Conservation (phyloP, 164 flowering plant genomes). For the Nymphaea colorata region DNA sequence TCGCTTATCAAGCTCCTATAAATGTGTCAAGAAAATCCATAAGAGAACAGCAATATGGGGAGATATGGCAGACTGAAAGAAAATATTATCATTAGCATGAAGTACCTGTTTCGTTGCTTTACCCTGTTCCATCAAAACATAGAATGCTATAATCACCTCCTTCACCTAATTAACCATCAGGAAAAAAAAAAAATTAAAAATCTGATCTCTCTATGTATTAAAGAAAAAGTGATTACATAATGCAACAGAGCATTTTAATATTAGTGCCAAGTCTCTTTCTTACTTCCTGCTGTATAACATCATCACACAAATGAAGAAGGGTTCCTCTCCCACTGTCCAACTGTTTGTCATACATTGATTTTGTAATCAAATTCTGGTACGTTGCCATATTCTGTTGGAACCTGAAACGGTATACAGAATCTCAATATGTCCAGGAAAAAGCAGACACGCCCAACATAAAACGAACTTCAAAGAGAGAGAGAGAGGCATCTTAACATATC, state of each 20-base stretch:
- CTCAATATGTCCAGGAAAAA: not conserved
- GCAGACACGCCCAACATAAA: not conserved
- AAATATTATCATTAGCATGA: not conserved
- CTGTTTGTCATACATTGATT: conserved; percentile 95
- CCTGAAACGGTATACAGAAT: conserved; percentile 16
- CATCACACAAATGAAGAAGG: conserved; percentile 96
- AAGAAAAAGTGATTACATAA: too few species aligned
- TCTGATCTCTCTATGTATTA: not conserved
- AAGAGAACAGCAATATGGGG: not conserved
- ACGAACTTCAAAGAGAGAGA: not conserved
- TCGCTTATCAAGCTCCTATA: conserved; percentile 47
- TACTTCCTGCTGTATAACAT: conserved; percentile 97
- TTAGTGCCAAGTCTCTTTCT: conserved; percentile 9
- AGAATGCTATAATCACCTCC: conserved; percentile 65
- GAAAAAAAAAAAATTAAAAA: too few species aligned
- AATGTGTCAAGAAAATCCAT: conserved; percentile 2
- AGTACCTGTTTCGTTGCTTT: conserved; percentile 50
- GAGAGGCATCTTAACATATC: too few species aligned
- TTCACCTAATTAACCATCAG: conserved; percentile 38
- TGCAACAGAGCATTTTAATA: too few species aligned
- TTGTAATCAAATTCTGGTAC: conserved; percentile 85
- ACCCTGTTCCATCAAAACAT: conserved; percentile 71
- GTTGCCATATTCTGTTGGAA: conserved; percentile 76
- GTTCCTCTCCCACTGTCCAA: conserved; percentile 96
- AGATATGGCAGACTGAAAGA: not conserved